Conservation (phyloP, 306 rosid species). For the Ormosia semicastrata region DNA sequence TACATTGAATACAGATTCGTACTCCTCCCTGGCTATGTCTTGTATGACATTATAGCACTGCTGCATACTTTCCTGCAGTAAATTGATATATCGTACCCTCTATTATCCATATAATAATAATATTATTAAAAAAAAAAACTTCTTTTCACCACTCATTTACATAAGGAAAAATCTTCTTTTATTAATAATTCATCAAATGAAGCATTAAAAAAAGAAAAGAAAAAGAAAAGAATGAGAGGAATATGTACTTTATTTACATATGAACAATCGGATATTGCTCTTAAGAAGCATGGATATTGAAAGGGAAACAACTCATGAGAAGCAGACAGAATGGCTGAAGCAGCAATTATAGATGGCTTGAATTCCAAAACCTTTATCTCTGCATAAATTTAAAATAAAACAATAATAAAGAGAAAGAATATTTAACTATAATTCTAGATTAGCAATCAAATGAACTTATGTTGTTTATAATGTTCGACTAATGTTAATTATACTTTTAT, state of each 20-base stretch:
- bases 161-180: too few species aligned
- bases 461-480: neutral
- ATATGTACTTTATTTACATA: slow-evolving; percentile 61
- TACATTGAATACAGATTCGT: slow-evolving; percentile 46
- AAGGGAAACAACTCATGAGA: slow-evolving; percentile 81
- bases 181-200: neutral
- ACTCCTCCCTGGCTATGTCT: slow-evolving; percentile 53
- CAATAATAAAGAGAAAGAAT: neutral
- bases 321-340: slow-evolving; percentile 75
- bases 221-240: neutral
- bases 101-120: neutral
- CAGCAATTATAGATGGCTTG: slow-evolving; percentile 83
- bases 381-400: slow-evolving; percentile 30
- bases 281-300: slow-evolving; percentile 65
- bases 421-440: neutral
- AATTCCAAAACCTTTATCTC: slow-evolving; percentile 71
- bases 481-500: neutral
- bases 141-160: neutral
- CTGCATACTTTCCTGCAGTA: slow-evolving; percentile 52
- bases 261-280: slow-evolving; percentile 59
- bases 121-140: neutral
- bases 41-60: slow-evolving; percentile 60
- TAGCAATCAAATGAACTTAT: neutral
- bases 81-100: neutral
- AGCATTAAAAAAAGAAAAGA: neutral